A percentile compares a stretch with the other conserved stretches of the same genome.
These are phyloP conservation scores for Cryptosporidium parvum DNA, from an alignment of 169 alveolate genomes.

Conservation along the genomic window DNA sequence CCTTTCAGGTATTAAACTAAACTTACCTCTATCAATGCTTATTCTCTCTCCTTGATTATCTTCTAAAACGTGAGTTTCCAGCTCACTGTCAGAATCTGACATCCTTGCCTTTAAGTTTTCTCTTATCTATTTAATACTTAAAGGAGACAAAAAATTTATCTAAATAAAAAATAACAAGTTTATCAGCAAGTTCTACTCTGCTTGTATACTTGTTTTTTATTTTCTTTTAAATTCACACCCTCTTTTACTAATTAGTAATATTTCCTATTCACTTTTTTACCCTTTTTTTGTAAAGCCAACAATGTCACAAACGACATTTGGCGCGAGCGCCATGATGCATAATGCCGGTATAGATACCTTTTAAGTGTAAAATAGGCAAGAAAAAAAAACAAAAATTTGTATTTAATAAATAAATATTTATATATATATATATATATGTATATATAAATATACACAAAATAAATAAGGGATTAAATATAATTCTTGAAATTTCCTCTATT, in stretches of 20 bases:
- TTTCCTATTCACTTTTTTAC: not conserved
- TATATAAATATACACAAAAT: no score
- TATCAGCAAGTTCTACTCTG: not conserved
- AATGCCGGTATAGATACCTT: not conserved
- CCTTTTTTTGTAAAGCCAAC: not conserved
- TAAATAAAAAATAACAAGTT: not conserved
- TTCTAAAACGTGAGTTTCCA: slow-evolving; percentile 53
- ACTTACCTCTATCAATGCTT: slow-evolving; percentile 21
- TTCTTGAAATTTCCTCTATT: no score
- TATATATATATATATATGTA: no score
- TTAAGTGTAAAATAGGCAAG: not conserved
- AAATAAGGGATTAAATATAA: no score
- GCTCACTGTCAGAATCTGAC: slow-evolving; percentile 68
- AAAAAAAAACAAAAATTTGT: no score
- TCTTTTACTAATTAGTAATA: not conserved
- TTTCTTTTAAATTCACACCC: not conserved
- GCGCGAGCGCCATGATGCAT: slow-evolving; percentile 8
- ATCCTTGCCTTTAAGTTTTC: not conserved
- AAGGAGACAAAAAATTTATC: not conserved
- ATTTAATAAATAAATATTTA: no score
- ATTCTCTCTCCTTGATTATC: not conserved
- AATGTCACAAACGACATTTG: not conserved
- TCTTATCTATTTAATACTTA: not conserved
- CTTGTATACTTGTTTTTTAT: not conserved
- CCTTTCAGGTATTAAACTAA: not conserved